Conservation (phyloP, 495 filamentous ascomycete genomes). For the Diplogelasinospora grovesii region DNA sequence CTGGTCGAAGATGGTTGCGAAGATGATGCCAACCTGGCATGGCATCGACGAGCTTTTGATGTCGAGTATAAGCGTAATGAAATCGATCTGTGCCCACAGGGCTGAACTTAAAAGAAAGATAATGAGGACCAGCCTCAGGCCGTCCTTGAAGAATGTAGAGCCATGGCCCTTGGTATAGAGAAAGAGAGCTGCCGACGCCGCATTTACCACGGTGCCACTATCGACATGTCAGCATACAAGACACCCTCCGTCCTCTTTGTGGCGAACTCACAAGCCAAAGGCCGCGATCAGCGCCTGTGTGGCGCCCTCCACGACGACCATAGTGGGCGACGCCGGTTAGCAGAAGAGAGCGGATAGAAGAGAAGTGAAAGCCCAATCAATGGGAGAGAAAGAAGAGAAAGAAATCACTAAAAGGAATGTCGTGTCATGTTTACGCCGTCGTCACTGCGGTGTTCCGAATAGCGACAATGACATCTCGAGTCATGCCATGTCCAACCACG, state of each 20-base stretch:
- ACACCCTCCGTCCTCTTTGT: not conserved
- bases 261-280: conserved; percentile 45
- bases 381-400: conserved; percentile 38
- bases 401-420: conserved; percentile 22
- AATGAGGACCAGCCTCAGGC: conserved; percentile 58
- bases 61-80: conserved; percentile 41
- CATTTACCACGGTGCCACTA: conserved; percentile 47
- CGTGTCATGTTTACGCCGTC: conserved; percentile 24
- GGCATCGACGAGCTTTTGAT: conserved; percentile 28
- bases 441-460: conserved; percentile 21
- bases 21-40: conserved; percentile 43
- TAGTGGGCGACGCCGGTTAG: conserved; percentile 23
- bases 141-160: conserved; percentile 44
- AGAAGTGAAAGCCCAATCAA: conserved; percentile 45
- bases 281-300: conserved; percentile 46
- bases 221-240: not conserved
- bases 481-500: conserved; percentile 15
- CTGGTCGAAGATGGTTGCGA: conserved; percentile 48
- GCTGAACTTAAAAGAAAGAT: conserved; percentile 43
- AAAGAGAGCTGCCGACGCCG: conserved; percentile 44
- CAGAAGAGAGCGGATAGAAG: conserved; percentile 14
- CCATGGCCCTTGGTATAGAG: conserved; percentile 46
- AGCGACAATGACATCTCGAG: conserved; percentile 21
- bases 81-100: conserved; percentile 46
- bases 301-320: conserved; percentile 40